These are phyloP conservation scores for Colletotrichum orchidophilum DNA, from an alignment of 2,329 filamentous ascomycete genomes.

Conservation along the genomic window DNA sequence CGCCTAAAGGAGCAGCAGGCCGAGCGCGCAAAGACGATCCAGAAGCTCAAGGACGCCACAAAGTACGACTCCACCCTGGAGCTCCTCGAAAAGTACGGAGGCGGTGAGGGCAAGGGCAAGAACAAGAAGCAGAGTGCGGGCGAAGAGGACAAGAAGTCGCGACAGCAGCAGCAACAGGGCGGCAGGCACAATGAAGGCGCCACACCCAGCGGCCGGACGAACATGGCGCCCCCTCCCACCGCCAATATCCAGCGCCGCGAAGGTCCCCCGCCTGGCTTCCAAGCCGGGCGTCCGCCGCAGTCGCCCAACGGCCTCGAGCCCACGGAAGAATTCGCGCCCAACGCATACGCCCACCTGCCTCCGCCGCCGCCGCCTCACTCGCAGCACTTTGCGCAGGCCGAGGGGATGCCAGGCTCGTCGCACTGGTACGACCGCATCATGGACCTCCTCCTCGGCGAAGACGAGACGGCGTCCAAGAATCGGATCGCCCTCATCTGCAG, in stretches of 20 bases:
- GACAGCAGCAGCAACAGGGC: constrained; percentile 33
- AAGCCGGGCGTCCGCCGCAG: constrained; percentile 35
- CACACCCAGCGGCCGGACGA: constrained; percentile 49
- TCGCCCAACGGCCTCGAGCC: constrained; percentile 45
- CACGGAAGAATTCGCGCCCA: constrained; percentile 77
- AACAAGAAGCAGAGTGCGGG: constrained; percentile 39
- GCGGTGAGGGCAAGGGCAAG: constrained; percentile 61
- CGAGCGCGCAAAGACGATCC: constrained; percentile 87
- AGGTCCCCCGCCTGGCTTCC: constrained; percentile 35
- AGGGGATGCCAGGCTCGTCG: constrained; percentile 41
- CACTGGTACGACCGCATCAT: constrained; percentile 96
- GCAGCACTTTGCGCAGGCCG: constrained; percentile 30
- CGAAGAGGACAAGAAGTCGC: constrained; percentile 43
- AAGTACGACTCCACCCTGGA: constrained; percentile 96
- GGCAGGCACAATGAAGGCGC: constrained; percentile 36
- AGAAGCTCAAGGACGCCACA: constrained; percentile 93
- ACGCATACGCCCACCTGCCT: constrained; percentile 63
- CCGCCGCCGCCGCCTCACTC: constrained; percentile 34
- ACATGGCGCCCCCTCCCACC: constrained; percentile 67
- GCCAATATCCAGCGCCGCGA: constrained; percentile 65
- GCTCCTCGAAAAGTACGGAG: constrained; percentile 93
- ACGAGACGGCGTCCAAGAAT: constrained; percentile 92
- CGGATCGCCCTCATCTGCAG: constrained; percentile 87
- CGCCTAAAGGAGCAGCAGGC: constrained; percentile 79
- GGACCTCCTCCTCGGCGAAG: constrained; percentile 91